Evolutionary conservation across 2,329 filamentous ascomycete genomes (phyloP).

Genomic region (Aspergillus niger): DNA sequence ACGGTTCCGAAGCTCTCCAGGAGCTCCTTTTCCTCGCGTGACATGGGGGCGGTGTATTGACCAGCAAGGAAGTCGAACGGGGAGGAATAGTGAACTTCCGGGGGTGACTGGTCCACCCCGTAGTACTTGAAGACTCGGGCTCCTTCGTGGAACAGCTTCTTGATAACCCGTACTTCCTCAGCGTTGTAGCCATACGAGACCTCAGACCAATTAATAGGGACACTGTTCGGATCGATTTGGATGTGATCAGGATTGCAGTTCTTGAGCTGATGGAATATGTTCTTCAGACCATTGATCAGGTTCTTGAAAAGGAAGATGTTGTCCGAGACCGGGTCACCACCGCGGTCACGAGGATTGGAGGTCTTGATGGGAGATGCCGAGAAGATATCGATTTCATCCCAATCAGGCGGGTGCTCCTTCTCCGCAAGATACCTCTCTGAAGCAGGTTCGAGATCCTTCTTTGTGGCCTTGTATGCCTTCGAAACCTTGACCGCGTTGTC

Average conservation of each 20-base stretch:
- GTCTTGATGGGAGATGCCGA: constrained; percentile 95
- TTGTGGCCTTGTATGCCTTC: constrained; percentile 77
- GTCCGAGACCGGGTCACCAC: constrained; percentile 86
- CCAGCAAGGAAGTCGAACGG: constrained; percentile 92
- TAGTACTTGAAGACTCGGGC: constrained; percentile 97
- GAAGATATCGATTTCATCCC: constrained; percentile 99
- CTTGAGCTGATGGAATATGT: constrained; percentile 92
- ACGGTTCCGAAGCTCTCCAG: constrained; percentile 97
- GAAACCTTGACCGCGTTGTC: constrained; percentile 93
- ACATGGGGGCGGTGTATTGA: constrained; percentile 90
- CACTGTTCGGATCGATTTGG: constrained; percentile 72
- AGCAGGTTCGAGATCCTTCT: constrained; percentile 65
- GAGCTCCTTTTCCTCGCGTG: constrained; percentile 95
- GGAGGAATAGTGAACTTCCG: constrained; percentile 73
- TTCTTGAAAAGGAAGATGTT: constrained; percentile 99
- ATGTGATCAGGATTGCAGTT: constrained; percentile 75
- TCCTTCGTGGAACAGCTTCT: constrained; percentile 95
- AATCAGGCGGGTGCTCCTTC: constrained; percentile 78
- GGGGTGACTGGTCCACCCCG: constrained; percentile 76
- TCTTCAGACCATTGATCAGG: constrained; percentile 91
- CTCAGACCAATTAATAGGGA: constrained; percentile 89
- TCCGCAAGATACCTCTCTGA: constrained; percentile 83
- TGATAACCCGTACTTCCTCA: constrained; percentile 93
- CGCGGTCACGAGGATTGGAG: constrained; percentile 84
- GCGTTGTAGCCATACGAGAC: constrained; percentile 95